phyloP scores from a whole-genome alignment of 805 yeast genomes.

The Peterozyma xylosa region DNA sequence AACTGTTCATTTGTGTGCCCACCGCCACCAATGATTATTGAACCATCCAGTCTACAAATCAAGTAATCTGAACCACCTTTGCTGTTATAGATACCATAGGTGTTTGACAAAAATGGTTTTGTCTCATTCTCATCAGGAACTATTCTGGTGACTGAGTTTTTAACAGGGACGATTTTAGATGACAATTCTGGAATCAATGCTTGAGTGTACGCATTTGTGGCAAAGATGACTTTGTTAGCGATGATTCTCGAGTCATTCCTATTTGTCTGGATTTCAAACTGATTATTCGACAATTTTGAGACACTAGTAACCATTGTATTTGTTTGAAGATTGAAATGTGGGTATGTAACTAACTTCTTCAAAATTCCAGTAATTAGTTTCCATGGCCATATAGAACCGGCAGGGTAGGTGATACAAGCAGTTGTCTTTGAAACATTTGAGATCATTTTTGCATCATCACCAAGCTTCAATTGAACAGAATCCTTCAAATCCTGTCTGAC shows the following conservation, averaged over 20 bases:
- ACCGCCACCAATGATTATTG: conserved; percentile 27
- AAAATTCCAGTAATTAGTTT: conserved; percentile 27
- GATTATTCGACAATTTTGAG: conserved; percentile 15
- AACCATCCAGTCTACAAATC: conserved; percentile 30
- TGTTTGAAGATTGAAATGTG: conserved; percentile 31
- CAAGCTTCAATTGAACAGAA: conserved; percentile 22
- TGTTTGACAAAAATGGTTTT: conserved; percentile 22
- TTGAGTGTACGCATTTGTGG: conserved; percentile 23
- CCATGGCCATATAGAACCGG: conserved; percentile 38
- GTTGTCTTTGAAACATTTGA: conserved; percentile 20
- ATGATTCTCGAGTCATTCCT: conserved; percentile 18
- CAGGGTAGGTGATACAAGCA: conserved; percentile 28
- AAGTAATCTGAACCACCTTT: conserved; percentile 18
- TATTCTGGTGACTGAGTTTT: conserved; percentile 20
- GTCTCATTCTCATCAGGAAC: conserved; percentile 10
- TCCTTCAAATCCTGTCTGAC: conserved; percentile 20
- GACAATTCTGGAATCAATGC: conserved; percentile 13
- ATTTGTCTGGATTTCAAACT: conserved; percentile 24
- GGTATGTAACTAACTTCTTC: conserved; percentile 19
- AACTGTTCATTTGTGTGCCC: conserved; percentile 2
- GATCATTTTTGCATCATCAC: conserved; percentile 20
- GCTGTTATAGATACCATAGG: conserved; percentile 15
- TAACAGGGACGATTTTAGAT: conserved; percentile 19
- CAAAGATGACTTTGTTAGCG: conserved; percentile 25
- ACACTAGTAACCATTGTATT: conserved; percentile 29